Conservation (phyloP, 768 basidiomycete genomes). For the Hydnum rufescens region DNA sequence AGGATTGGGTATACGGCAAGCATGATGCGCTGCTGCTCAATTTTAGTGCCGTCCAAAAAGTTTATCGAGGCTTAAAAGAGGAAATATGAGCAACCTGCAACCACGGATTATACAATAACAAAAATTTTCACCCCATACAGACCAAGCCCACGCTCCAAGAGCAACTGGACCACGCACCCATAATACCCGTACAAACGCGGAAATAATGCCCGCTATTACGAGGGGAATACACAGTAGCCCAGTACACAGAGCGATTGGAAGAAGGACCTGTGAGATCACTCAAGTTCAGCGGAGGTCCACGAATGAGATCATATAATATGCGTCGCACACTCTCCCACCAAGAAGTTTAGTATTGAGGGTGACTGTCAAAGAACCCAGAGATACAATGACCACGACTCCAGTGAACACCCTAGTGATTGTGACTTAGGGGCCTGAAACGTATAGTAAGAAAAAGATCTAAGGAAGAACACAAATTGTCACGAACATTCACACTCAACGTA, state of each 20-base stretch:
- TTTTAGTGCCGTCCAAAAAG: constrained; percentile 87
- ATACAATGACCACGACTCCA: constrained; percentile 82
- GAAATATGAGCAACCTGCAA: background rate
- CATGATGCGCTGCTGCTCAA: constrained; percentile 73
- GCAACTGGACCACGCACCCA: constrained; percentile 78
- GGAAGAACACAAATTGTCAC: constrained; percentile 11
- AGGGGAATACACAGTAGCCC: constrained; percentile 88
- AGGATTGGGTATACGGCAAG: constrained; percentile 92
- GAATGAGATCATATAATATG: constrained; percentile 1
- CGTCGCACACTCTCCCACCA: constrained; percentile 44
- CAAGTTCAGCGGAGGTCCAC: background rate
- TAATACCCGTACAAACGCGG: constrained; percentile 67
- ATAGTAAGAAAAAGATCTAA: background rate
- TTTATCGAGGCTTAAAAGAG: constrained; percentile 59
- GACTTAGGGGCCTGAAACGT: constrained; percentile 50
- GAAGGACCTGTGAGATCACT: constrained; percentile 43
- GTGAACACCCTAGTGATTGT: constrained; percentile 86
- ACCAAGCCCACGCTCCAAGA: constrained; percentile 82
- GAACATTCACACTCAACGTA: constrained; percentile 68
- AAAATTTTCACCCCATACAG: constrained; percentile 69
- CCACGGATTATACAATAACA: background rate
- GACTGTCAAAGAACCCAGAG: constrained; percentile 73
- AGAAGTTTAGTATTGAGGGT: constrained; percentile 80
- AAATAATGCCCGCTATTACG: constrained; percentile 71
- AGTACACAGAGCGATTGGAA: constrained; percentile 91